Base-by-base conservation (phyloP, 108 stramenopile genomes). In the Chaetoceros tenuissimus region DNA sequence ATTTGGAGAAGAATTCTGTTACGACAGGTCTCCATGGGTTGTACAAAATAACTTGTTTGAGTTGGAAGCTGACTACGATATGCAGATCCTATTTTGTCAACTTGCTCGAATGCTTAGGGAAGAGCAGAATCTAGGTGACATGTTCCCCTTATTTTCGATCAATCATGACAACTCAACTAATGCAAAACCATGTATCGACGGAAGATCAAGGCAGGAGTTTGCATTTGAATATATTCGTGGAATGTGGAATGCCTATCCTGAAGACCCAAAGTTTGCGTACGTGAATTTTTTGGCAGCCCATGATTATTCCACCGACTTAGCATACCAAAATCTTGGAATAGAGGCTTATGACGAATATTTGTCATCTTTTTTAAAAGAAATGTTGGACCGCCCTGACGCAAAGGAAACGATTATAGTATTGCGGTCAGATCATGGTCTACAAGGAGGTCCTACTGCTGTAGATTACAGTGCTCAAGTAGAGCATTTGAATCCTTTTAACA, bases 1-100 rank as follows among this genome's bases (percentile, higher is more conserved):
- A 25, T 81, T 81, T 62, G 73, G 70, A 10, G 79, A 81, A 64
- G 79, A 81, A 31, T 81, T 81, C 43, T 81, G 79, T 59, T 81
- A 60, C 54, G 68, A 73, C 26, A 60, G 53, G 5, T 68, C 67
- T 8, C 72, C 73, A 1, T 77, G 73, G 44, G 75, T 77, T 20
- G 70, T 70, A 2, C 71, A 77, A 61, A 52, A 68, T 46, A 60
- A 72, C 17, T 59, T 76, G 19, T 68, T 72, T 18, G 22, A 17
- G 3, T 62, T 74, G 16, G 51, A 68, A 23, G 57, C 45, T 18
- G 73, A 81, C 40, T 51, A 71, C 31, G 3, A 48, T 1, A 63
- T 63, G 3, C 65, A 77, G 28, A 26, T 51, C 10, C 44, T 73
- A 30, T 75, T 71, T 61, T 81, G 79, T 45, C 52, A 64, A 17